Evolutionary conservation across 2,329 filamentous ascomycete species (phyloP).

Genomic region (Cladophialophora yegresii): DNA sequence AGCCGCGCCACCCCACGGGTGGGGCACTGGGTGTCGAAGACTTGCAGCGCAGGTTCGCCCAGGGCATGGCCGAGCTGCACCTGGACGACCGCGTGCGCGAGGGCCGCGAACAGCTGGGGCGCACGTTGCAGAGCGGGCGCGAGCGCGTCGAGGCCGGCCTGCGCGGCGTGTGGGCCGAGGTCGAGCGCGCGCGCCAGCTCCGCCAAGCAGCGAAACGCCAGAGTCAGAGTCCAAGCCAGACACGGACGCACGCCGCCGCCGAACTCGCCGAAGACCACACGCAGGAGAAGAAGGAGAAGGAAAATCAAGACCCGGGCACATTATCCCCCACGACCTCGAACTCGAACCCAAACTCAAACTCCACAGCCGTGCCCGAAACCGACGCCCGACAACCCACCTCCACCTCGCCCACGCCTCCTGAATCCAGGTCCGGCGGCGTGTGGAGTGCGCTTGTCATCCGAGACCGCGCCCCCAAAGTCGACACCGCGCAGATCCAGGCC

Average conservation of each 20-base stretch:
- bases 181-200: conserved; percentile 24
- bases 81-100: conserved; percentile 86
- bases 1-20: conserved; percentile 89
- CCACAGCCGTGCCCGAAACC: conserved; percentile 30
- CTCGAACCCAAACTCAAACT: conserved; percentile 3
- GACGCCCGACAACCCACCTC: conserved; percentile 20
- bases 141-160: conserved; percentile 59
- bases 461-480: conserved; percentile 39
- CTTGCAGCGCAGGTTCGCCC: conserved; percentile 82
- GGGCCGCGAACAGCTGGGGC: conserved; percentile 80
- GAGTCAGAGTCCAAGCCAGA: conserved; percentile 9
- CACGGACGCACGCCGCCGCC: not conserved
- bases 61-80: conserved; percentile 91
- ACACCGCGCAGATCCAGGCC: conserved; percentile 58
- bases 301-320: conserved; percentile 6
- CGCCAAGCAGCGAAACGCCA: conserved; percentile 8
- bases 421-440: conserved; percentile 14
- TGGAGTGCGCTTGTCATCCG: conserved; percentile 26
- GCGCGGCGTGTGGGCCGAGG: conserved; percentile 32
- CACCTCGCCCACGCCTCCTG: too few species aligned
- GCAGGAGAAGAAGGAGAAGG: conserved; percentile 32
- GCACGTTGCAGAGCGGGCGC: conserved; percentile 79
- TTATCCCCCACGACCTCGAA: conserved; percentile 6
- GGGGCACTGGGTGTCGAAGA: conserved; percentile 93
- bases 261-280: not conserved